Percentiles rank a stretch among this genome's conserved stretches.
These are phyloP conservation scores for Colletotrichum godetiae DNA, from an alignment of 2,329 filamentous ascomycete genomes.

Conservation along the genomic window DNA sequence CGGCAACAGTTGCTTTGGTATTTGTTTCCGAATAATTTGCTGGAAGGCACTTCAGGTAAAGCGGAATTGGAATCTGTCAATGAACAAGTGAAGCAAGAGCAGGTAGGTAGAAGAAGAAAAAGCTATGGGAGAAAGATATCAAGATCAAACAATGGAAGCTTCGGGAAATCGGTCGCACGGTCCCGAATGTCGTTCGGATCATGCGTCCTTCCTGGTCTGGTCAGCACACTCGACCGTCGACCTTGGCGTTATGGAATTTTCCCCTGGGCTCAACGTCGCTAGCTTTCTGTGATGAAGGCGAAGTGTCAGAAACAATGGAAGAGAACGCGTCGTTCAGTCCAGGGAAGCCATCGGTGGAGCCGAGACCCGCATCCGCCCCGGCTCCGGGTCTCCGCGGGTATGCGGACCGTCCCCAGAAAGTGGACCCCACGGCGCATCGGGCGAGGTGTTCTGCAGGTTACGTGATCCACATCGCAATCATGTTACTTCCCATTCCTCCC, in stretches of 20 bases:
- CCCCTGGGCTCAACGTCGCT: not conserved
- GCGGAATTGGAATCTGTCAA: too few species aligned
- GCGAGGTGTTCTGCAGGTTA: not conserved
- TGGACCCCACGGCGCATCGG: not conserved
- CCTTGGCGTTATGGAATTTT: not conserved
- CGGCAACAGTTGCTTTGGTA: not conserved
- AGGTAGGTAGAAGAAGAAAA: too few species aligned
- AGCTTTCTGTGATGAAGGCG: not conserved
- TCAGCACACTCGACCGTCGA: not conserved
- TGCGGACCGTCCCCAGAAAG: not conserved
- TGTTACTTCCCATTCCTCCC: not conserved
- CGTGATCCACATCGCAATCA: constrained; percentile 5
- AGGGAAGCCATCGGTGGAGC: not conserved
- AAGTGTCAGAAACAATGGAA: not conserved
- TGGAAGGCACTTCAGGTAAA: too few species aligned
- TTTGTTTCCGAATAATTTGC: not conserved
- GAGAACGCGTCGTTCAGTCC: not conserved
- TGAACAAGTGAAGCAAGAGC: too few species aligned
- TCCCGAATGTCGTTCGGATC: too few species aligned
- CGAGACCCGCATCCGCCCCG: not conserved
- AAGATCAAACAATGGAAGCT: too few species aligned
- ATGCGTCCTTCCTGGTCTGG: too few species aligned
- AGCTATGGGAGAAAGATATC: too few species aligned
- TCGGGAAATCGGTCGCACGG: too few species aligned
- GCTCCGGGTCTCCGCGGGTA: constrained; percentile 1